Base-by-base conservation (phyloP, 2,329 filamentous ascomycete species). In the Paraphaeosphaeria minitans region DNA sequence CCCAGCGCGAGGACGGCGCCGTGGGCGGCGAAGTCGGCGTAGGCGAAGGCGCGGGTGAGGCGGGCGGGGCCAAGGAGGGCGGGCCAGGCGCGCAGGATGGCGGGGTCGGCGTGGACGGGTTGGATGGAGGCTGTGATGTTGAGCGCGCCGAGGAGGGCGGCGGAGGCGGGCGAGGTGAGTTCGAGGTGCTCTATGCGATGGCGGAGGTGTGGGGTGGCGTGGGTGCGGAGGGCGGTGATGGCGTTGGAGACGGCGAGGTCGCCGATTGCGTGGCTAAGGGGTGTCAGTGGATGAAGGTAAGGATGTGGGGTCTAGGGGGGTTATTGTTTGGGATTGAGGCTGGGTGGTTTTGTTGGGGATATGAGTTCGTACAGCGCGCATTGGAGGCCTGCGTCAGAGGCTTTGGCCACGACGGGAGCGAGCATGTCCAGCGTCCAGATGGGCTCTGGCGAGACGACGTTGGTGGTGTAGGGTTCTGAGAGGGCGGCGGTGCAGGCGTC, bases 41-140 rank as follows among this genome's bases (percentile, higher is more conserved):
- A 89, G 0, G 87, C 84, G 66, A 89, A 89, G 0, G 85, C 86
- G 14, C 86, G 79, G 52, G 78, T 78, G 74, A 86, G 84, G 1
- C 86, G 79, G 16, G 81, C 75, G 1, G 72, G 66, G 1, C 85
- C 86, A 4, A 89, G 74, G 16, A 89, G 79, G 8, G 78, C 75
- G 0, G 85, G 85, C 85, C 87, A 90, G 0, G 85, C 86, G 29
- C 81, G 78, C 3, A 89, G 75, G 56, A 88, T 86, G 0, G 85
- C 84, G 0, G 87, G 87, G 71, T 97, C 93, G 65, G 93, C 91
- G 76, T 93, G 96, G 79, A 96, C 96, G 22, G 93, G 95, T 80
- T 97, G 92, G 64, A 97, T 96, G 57, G 91, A 91, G 59, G 96
- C 93, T 56, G 92, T 97, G 73, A 89, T 87, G 50, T 86, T 85